Conservation (phyloP, 148 eudicot species). For the Silene uniflora region DNA sequence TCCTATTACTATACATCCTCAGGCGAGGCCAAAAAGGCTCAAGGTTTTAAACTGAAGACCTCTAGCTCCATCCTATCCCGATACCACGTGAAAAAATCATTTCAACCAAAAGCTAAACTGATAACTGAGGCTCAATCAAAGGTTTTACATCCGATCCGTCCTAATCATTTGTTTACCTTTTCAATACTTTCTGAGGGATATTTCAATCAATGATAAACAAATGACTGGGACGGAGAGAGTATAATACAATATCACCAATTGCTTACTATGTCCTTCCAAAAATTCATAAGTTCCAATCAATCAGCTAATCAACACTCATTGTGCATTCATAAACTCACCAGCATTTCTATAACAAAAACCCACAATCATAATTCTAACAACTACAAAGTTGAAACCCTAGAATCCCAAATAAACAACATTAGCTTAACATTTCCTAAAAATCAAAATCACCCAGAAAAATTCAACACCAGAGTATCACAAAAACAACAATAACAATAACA, state of each 20-base stretch:
- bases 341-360: not conserved
- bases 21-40: no score
- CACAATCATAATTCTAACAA: not conserved
- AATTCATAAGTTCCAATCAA: not conserved
- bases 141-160: no score
- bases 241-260: no score
- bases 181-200: no score
- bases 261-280: not conserved
- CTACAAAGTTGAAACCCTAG: not conserved
- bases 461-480: not conserved
- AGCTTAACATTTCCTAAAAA: not conserved
- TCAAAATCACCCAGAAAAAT: slow-evolving; percentile 1
- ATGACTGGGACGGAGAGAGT: no score
- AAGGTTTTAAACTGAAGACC: not conserved
- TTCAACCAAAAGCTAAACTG: not conserved
- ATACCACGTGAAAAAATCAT: not conserved
- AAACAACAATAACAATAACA: no score
- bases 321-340: not conserved
- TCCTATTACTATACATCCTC: no score
- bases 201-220: no score
- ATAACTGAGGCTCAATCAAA: no score
- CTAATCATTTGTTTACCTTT: no score
- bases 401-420: not conserved
- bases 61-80: not conserved
- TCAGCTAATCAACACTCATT: not conserved